phyloP scores from a whole-genome alignment of 345 rosid genomes.

The Euphorbia peplus region DNA sequence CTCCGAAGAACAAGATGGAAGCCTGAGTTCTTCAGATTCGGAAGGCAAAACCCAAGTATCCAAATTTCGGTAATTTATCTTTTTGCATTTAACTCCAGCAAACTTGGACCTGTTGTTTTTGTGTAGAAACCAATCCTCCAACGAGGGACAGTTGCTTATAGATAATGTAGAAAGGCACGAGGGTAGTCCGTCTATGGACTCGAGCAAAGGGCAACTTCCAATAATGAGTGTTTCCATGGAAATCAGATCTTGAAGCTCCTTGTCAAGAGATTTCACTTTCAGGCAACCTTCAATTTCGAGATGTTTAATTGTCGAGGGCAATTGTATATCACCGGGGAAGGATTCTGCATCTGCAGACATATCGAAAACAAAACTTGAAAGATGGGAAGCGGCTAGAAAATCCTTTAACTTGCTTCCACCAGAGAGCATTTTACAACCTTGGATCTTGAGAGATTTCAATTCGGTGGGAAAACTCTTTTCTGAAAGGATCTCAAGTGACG shows the following conservation, averaged over 20 bases:
- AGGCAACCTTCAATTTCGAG: not conserved
- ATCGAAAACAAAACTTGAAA: not conserved
- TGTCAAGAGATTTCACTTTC: not conserved
- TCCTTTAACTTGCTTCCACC: not conserved
- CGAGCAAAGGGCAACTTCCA: not conserved
- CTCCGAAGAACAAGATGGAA: too few relatives aligned
- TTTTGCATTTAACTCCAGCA: not conserved
- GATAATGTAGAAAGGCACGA: not conserved
- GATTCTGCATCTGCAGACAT: not conserved
- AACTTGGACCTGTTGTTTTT: not conserved
- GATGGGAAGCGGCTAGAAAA: not conserved
- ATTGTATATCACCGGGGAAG: conserved; percentile 5
- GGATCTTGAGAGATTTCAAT: not conserved
- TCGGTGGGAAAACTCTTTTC: not conserved
- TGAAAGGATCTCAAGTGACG: conserved; percentile 15
- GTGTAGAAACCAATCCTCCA: too few relatives aligned
- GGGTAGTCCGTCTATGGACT: conserved; percentile 9
- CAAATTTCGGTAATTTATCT: not conserved
- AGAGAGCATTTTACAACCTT: not conserved
- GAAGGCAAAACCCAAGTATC: too few relatives aligned
- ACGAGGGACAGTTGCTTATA: not conserved
- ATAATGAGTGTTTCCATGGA: conserved; percentile 3
- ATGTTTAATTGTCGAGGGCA: conserved; percentile 10
- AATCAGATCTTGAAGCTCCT: conserved; percentile 15
- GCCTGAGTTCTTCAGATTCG: too few relatives aligned